Percentiles rank a stretch among this genome's conserved stretches.
These are phyloP conservation scores for Penicillium riverlandense DNA, from an alignment of 495 filamentous ascomycete species.

Conservation along the genomic window DNA sequence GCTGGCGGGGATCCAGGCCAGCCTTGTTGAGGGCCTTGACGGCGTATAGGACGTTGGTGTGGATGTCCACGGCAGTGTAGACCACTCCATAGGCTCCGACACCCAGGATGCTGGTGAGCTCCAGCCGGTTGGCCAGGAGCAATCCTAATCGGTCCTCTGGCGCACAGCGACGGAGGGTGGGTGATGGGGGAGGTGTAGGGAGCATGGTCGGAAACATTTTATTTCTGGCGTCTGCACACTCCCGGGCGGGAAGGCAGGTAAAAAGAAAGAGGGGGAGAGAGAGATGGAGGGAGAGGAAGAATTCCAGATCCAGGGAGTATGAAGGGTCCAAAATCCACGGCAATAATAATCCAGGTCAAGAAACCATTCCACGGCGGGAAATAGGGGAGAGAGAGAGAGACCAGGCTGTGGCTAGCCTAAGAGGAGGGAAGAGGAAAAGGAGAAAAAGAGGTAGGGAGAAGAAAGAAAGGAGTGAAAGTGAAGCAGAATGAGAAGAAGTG, in stretches of 20 bases:
- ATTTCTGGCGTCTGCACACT: slow-evolving; percentile 7
- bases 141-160: slow-evolving; percentile 86
- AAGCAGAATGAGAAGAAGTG: slow-evolving; percentile 9
- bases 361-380: slow-evolving; percentile 13
- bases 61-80: slow-evolving; percentile 85
- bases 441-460: slow-evolving; percentile 1
- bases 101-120: slow-evolving; percentile 79
- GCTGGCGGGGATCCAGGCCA: slow-evolving; percentile 79
- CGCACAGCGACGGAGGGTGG: slow-evolving; percentile 42
- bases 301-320: neutral
- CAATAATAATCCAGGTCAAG: slow-evolving; percentile 3
- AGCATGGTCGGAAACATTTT: slow-evolving; percentile 43
- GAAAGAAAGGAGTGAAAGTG: slow-evolving; percentile 8
- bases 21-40: slow-evolving; percentile 95
- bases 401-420: neutral
- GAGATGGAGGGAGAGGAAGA: neutral
- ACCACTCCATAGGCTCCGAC: slow-evolving; percentile 96
- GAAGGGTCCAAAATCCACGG: slow-evolving; percentile 8
- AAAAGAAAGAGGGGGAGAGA: neutral
- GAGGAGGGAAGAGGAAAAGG: neutral
- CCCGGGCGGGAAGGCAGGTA: neutral
- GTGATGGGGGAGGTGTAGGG: slow-evolving; percentile 55
- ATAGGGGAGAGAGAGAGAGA: slow-evolving; percentile 1
- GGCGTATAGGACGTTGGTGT: slow-evolving; percentile 75
- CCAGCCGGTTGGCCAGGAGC: slow-evolving; percentile 72